phyloP scores from a whole-genome alignment of 495 filamentous ascomycete species.

The Xylaria acuta region DNA sequence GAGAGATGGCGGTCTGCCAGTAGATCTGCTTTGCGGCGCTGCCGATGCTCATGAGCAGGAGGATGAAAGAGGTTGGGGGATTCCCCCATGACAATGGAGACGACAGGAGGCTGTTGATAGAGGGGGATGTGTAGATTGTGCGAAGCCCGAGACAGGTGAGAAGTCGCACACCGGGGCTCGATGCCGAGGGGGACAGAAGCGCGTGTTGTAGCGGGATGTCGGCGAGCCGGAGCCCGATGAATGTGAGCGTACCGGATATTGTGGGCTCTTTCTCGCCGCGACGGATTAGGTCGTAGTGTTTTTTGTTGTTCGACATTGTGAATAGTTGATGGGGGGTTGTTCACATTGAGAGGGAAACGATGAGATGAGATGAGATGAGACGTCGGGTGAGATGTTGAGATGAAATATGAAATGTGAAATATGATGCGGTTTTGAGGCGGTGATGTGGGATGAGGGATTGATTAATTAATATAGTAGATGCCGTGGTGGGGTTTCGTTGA shows the following conservation, averaged over 20 bases:
- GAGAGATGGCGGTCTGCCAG: slow-evolving; percentile 46
- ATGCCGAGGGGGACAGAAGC: slow-evolving; percentile 43
- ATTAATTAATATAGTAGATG: not conserved
- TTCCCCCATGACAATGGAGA: not conserved
- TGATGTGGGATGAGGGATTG: not conserved
- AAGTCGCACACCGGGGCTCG: slow-evolving; percentile 33
- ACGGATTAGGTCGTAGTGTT: slow-evolving; percentile 39
- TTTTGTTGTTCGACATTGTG: slow-evolving; percentile 22
- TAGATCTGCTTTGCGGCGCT: slow-evolving; percentile 59
- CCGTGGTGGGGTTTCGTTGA: not conserved
- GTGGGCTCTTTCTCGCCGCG: slow-evolving; percentile 50
- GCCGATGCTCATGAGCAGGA: slow-evolving; percentile 58
- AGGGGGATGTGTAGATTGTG: slow-evolving; percentile 14
- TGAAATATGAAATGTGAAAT: not conserved
- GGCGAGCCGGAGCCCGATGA: slow-evolving; percentile 62
- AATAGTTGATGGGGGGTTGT: not conserved
- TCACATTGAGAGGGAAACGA: not conserved
- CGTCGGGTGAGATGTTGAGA: not conserved
- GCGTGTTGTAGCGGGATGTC: slow-evolving; percentile 65
- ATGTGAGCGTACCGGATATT: slow-evolving; percentile 57
- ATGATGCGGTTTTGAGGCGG: not conserved
- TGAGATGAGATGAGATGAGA: not conserved
- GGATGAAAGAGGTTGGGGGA: slow-evolving; percentile 41
- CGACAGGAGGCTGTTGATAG: not conserved
- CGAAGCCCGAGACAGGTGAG: slow-evolving; percentile 30